Percentiles rank a stretch among this genome's conserved stretches.
These are phyloP conservation scores for Lasiodiplodia gonubiensis DNA, from an alignment of 2,329 filamentous ascomycete genomes.

Conservation along the genomic window DNA sequence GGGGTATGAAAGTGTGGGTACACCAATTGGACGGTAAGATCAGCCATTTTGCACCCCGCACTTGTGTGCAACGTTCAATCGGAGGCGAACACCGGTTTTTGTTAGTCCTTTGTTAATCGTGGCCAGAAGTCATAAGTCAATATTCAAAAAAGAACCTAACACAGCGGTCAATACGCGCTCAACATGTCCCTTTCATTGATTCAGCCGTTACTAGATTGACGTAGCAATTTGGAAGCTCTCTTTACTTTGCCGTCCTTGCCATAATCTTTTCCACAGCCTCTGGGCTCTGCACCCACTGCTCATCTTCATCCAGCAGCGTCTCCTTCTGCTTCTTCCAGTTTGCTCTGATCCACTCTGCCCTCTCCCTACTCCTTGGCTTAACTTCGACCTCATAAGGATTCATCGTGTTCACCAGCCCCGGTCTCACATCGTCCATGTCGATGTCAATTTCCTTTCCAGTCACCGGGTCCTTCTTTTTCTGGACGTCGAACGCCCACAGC, in stretches of 20 bases:
- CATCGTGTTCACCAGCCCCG: constrained; percentile 33
- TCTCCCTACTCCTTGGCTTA: constrained; percentile 31
- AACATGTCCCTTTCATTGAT: no score
- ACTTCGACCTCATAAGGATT: constrained; percentile 34
- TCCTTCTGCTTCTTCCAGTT: constrained; percentile 34
- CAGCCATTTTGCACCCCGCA: no score
- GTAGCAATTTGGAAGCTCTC: neutral
- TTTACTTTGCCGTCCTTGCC: constrained; percentile 3
- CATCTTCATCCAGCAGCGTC: constrained; percentile 31
- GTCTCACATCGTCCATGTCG: constrained; percentile 32
- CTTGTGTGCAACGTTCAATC: no score
- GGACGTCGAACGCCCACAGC: constrained; percentile 43
- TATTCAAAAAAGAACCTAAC: no score
- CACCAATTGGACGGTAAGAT: no score
- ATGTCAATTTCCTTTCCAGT: constrained; percentile 16
- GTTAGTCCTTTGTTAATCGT: no score
- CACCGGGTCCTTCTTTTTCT: constrained; percentile 1
- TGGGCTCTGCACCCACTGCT: constrained; percentile 36
- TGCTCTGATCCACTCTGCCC: constrained; percentile 17
- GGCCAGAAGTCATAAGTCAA: no score
- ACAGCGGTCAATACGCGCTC: no score
- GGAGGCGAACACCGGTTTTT: no score
- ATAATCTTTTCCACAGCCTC: constrained; percentile 30
- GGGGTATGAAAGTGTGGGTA: no score
- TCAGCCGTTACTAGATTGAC: no score